Evolutionary conservation across 148 eudicot genomes (phyloP).

Genomic region (Rhododendron ovatum): DNA sequence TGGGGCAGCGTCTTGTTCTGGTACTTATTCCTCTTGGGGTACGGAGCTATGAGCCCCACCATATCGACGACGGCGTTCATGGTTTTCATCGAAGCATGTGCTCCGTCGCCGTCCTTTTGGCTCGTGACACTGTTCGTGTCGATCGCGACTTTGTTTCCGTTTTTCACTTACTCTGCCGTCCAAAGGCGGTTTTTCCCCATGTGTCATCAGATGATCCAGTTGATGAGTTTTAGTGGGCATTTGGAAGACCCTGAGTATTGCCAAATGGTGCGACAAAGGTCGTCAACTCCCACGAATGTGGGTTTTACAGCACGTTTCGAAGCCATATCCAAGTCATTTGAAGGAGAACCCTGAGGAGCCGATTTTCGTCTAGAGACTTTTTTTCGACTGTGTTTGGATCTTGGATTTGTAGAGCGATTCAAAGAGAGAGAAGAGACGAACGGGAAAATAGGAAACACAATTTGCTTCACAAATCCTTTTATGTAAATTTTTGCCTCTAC

Average conservation of each 20-base stretch:
- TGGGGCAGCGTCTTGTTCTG: conserved; percentile 56
- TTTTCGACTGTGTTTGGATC: too few species aligned
- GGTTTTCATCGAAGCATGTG: conserved; percentile 54
- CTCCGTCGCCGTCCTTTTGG: conserved; percentile 54
- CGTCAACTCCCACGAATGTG: conserved; percentile 21
- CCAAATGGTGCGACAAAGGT: conserved; percentile 24
- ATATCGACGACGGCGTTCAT: conserved; percentile 47
- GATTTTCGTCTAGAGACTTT: not conserved
- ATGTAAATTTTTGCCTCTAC: not conserved
- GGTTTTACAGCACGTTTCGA: conserved; percentile 35
- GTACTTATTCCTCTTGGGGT: conserved; percentile 51
- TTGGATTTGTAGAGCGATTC: not conserved
- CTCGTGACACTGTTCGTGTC: conserved; percentile 36
- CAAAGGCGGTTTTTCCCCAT: conserved; percentile 30
- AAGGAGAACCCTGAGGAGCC: not conserved
- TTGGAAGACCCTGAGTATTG: conserved; percentile 28
- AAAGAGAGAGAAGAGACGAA: not conserved
- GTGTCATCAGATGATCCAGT: conserved; percentile 34
- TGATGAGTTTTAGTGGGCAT: conserved; percentile 18
- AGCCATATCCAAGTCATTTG: conserved; percentile 18
- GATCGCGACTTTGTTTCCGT: conserved; percentile 34
- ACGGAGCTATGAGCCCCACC: conserved; percentile 42
- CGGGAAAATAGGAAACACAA: not conserved
- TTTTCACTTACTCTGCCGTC: conserved; percentile 29
- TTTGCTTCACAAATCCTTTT: not conserved